Conservation (phyloP, 352 stramenopile species). For the Phytophthora hybrid region DNA sequence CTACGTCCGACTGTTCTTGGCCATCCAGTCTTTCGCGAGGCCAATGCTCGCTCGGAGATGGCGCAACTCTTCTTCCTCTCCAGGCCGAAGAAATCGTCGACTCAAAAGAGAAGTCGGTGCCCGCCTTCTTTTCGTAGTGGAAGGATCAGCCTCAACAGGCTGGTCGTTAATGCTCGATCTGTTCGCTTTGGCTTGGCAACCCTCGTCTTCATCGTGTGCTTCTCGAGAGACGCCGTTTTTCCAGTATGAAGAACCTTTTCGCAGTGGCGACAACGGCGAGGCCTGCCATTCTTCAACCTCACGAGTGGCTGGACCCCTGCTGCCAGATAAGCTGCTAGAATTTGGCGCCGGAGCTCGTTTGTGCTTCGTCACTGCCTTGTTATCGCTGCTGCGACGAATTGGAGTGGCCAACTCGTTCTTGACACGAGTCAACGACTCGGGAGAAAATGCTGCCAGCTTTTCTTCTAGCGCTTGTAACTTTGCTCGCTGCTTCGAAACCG, state of each 20-base stretch:
- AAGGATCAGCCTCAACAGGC: not conserved
- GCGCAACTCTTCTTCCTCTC: slow-evolving; percentile 65
- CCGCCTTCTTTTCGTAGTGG: not conserved
- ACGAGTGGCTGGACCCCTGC: no score
- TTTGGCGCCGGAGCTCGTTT: slow-evolving; percentile 8
- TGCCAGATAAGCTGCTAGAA: not conserved
- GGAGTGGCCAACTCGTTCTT: slow-evolving; percentile 24
- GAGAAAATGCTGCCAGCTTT: slow-evolving; percentile 62
- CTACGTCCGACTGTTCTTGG: slow-evolving; percentile 21
- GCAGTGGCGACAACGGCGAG: slow-evolving; percentile 58
- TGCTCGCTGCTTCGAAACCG: slow-evolving; percentile 55
- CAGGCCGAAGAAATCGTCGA: slow-evolving; percentile 61
- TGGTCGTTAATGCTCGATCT: slow-evolving; percentile 1
- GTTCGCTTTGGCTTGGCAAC: not conserved
- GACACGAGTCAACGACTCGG: slow-evolving; percentile 57
- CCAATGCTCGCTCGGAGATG: slow-evolving; percentile 67
- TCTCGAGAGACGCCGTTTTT: slow-evolving; percentile 65
- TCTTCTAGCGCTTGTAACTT: slow-evolving; percentile 66
- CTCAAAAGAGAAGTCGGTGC: slow-evolving; percentile 20
- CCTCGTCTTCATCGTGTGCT: not conserved
- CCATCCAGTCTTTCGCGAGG: slow-evolving; percentile 75
- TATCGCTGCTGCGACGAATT: not conserved
- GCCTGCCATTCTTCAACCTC: slow-evolving; percentile 34
- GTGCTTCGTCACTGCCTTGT: not conserved
- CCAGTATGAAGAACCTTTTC: slow-evolving; percentile 59